Base-by-base conservation (phyloP, 148 eudicot genomes). In the Nepenthes mirabilis region DNA sequence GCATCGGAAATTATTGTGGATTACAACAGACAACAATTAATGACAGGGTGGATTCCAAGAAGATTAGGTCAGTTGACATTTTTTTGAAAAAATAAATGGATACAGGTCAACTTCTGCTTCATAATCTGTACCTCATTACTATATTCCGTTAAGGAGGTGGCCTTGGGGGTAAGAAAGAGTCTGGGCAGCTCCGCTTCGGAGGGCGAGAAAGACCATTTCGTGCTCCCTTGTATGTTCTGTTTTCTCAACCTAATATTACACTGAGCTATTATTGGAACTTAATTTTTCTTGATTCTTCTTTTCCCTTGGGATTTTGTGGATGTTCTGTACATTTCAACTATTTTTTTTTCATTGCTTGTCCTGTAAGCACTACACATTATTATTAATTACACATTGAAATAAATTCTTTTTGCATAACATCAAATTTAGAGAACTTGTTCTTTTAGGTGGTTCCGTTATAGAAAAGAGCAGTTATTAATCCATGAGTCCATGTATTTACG, bases 11-110 rank as follows among this genome's bases (percentile, higher is more conserved):
- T 93, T 66, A 72, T 88, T 60, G 91, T 93, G 70, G 99, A 89
- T 82, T 93, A 86, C 68, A 86, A 82, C 68, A 79, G 99, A 71
- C 96, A 93, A 69, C 96, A 84, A 53, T 68, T 89, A 60, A 93
- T 89, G 99, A 78, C 95, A 52, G 99, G 99, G 58, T 93, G 99
- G 99, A 86, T 93, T 57, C 99, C 99, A 11, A 86, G 99, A 82
- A 80, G 99, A 69, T 78, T 93, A 79, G 99, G 98, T 91, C 47
- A 72, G 83, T 75, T 12, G 37, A 14, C 12, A 14, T 11, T 11
- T 12, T 8, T 51, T 23, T 47, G 34, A 7, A n/a, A 51, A 35
- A 45, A 36, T 43, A 11, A 13, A 10, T 34, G 43, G 14, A 1
- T 43, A 58, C 11, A 23, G 37, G 48, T 47, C 33, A 23, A 36